A percentile compares a stretch with the other conserved stretches of the same genome.
phyloP scores from a whole-genome alignment of 1,284 basidiomycete genomes.

The Leccinum cinnamomeum region DNA sequence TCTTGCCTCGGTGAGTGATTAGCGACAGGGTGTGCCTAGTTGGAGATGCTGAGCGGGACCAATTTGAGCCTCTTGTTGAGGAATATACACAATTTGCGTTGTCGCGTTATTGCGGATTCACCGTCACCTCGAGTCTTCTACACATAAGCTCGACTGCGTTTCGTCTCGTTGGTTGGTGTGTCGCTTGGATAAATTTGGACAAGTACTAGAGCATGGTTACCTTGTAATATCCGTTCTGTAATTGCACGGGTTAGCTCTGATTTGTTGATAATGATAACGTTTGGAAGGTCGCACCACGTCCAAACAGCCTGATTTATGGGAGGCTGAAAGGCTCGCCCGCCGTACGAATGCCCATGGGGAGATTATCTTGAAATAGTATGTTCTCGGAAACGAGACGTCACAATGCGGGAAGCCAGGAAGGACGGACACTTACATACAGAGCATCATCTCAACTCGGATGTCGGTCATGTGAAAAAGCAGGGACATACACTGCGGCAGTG shows the following conservation, averaged over 20 bases:
- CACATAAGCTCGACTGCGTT: not conserved
- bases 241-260: not conserved
- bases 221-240: not conserved
- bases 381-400: not conserved
- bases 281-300: not conserved
- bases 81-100: not conserved
- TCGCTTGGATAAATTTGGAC: not conserved
- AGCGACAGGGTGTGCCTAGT: slow-evolving; percentile 1
- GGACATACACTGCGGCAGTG: not conserved
- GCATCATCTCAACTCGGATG: not conserved
- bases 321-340: not conserved
- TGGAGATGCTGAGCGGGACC: not conserved
- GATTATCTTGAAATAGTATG: not conserved
- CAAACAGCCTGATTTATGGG: not conserved
- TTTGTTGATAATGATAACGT: not conserved
- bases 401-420: not conserved
- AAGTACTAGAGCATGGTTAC: not conserved
- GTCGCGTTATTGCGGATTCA: not conserved
- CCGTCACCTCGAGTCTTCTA: not conserved
- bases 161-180: not conserved
- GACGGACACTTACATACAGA: not conserved
- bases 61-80: not conserved
- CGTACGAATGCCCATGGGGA: not conserved
- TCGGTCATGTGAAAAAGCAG: not conserved
- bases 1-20: not conserved